These are phyloP conservation scores for Logfia minima DNA, from an alignment of 129 eudicot genomes.

Conservation along the genomic window DNA sequence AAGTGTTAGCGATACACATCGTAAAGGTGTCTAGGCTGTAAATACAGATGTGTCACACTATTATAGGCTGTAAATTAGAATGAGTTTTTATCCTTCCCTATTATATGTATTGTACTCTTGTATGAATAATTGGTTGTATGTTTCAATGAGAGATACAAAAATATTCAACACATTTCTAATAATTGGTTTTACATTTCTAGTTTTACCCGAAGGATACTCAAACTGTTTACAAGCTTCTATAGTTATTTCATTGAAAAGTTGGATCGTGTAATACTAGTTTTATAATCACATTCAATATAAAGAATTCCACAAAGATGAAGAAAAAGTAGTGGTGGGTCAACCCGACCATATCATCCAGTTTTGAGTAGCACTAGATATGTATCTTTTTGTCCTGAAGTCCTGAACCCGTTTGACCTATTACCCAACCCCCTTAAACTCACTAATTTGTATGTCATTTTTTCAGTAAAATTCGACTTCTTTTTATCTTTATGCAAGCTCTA, in stretches of 20 bases:
- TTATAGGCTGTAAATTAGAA: too few relatives aligned
- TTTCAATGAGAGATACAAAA: too few relatives aligned
- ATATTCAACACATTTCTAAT: too few relatives aligned
- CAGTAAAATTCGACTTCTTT: background rate
- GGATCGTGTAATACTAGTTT: background rate
- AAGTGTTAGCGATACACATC: too few relatives aligned
- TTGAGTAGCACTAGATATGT: background rate
- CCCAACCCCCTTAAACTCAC: background rate
- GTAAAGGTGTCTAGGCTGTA: too few relatives aligned
- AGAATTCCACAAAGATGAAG: background rate
- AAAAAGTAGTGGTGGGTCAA: slow-evolving; percentile 12
- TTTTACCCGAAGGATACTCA: background rate
- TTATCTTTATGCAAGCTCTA: slow-evolving; percentile 21
- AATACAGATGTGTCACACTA: too few relatives aligned
- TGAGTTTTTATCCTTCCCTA: too few relatives aligned
- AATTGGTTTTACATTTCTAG: too few relatives aligned
- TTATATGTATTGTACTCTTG: too few relatives aligned
- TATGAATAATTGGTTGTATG: too few relatives aligned
- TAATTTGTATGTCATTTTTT: background rate
- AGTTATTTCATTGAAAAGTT: background rate
- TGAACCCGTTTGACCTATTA: background rate
- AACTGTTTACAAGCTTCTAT: background rate
- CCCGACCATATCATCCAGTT: background rate
- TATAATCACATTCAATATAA: background rate
- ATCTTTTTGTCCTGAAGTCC: background rate